Conservation (phyloP, 805 yeast species). For the Monosporozyma servazzii region DNA sequence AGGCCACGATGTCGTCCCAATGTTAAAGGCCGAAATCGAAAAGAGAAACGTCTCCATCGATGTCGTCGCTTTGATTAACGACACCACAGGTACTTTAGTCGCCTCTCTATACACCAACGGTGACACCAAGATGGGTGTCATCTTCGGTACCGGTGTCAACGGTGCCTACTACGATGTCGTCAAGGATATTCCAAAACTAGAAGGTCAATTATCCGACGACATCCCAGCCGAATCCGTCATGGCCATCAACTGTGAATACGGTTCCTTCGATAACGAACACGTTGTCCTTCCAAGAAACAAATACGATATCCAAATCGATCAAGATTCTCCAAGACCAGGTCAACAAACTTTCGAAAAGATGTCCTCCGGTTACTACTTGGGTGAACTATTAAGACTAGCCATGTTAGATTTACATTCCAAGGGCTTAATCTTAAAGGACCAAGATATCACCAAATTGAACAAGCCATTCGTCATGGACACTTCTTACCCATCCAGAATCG, state of each 20-base stretch:
- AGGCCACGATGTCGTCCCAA: slow-evolving; percentile 87
- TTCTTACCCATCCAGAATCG: slow-evolving; percentile 77
- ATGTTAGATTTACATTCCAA: slow-evolving; percentile 61
- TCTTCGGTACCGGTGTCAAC: slow-evolving; percentile 95
- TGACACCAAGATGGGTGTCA: slow-evolving; percentile 84
- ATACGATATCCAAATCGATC: slow-evolving; percentile 74
- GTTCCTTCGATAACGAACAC: slow-evolving; percentile 93
- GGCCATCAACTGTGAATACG: slow-evolving; percentile 98
- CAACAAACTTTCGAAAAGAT: slow-evolving; percentile 94
- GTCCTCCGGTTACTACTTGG: slow-evolving; percentile 95
- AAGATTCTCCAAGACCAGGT: slow-evolving; percentile 87
- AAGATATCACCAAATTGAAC: slow-evolving; percentile 55
- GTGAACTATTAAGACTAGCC: slow-evolving; percentile 79
- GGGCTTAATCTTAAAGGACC: slow-evolving; percentile 58
- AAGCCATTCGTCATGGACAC: slow-evolving; percentile 75
- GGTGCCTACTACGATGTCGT: slow-evolving; percentile 88
- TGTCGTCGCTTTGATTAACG: slow-evolving; percentile 89
- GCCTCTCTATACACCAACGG: slow-evolving; percentile 91
- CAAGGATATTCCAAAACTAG: slow-evolving; percentile 68
- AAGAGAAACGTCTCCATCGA: slow-evolving; percentile 62
- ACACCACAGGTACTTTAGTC: slow-evolving; percentile 93
- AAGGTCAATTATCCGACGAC: slow-evolving; percentile 58
- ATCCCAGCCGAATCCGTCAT: slow-evolving; percentile 57
- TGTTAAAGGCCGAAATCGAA: slow-evolving; percentile 71
- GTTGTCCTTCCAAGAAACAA: slow-evolving; percentile 76